Base-by-base conservation (phyloP, 371 early-diverging fungal species). In the Saksenaea vasiformis region DNA sequence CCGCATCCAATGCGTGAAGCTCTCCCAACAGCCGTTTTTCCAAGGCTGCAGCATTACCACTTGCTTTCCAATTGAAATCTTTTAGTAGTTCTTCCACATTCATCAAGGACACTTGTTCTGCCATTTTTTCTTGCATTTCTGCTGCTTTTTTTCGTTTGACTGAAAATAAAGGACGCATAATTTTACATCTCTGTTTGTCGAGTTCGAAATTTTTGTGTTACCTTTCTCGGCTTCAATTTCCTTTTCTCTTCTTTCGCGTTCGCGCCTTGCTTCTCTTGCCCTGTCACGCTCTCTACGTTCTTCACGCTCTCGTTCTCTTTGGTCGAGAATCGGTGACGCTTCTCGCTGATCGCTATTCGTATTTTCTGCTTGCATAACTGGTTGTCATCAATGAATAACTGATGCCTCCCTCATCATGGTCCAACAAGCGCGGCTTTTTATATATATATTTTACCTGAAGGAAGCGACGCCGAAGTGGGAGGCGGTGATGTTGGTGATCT, bases 61-160 rank as follows among this genome's bases (percentile, higher is more conserved):
- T 84, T n/a, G 83, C 87, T 63, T 90, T 83, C 92, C 92, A 92
- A 67, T 90, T 84, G 63, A 90, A 92, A 70, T 88, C 90, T 0
- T 78, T 77, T 31, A 90, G 64, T 2, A 89, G 65, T 41, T 87
- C 85, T 58, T 85, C 85, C 51, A 90, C 80, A 65, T 89, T 85
- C 76, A 83, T 83, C 47, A 83, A 67, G 13, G 82, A 84, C 24
- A 77, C 78, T 58, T 82, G 75, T 58, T 84, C 85, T 2, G 69
- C 76, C 67, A 82, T 65, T 56, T 77, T 77, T 27, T 77, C 78
- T 24, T 79, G 79, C 53, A 73, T 69, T 24, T 77, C 78, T 19
- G 77, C 77, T 22, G 65, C 66, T 36, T 74, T 71, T 38, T 75
- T 74, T 36, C 71, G 74, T 37, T 74, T 68, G 38, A 71, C 71